Percentiles rank a stretch among this genome's conserved stretches.
phyloP scores from a whole-genome alignment of 176 grass and related monocot species.

The Microstegium vimineum region DNA sequence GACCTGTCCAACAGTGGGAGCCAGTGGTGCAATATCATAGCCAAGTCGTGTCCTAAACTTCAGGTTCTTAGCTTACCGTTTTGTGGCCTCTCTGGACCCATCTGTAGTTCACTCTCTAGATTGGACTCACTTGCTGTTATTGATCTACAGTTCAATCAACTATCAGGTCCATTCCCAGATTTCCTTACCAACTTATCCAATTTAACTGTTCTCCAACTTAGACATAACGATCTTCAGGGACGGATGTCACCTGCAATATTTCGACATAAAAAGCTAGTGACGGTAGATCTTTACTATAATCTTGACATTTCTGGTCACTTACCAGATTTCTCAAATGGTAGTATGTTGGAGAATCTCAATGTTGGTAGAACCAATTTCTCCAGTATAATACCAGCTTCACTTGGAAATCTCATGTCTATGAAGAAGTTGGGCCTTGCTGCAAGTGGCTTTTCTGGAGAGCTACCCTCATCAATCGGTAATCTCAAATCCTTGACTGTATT shows the following conservation, averaged over 20 bases:
- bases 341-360: not conserved
- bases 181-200: conserved; percentile 28
- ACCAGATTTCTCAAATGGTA: conserved; percentile 1
- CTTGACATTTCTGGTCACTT: conserved; percentile 9
- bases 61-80: too few species aligned
- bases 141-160: conserved; percentile 1
- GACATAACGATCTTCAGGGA: not conserved
- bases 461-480: not conserved
- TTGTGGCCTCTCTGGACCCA: too few species aligned
- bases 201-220: conserved; percentile 9
- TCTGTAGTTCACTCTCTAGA: too few species aligned
- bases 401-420: conserved; percentile 16
- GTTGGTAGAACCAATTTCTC: conserved; percentile 26
- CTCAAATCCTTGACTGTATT: not conserved
- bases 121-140: too few species aligned
- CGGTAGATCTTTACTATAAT: conserved; percentile 25
- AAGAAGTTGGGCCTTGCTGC: not conserved
- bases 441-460: not conserved
- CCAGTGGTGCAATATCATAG: too few species aligned
- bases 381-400: not conserved
- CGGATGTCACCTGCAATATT: conserved; percentile 12
- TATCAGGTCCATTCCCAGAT: conserved; percentile 29
- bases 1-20: conserved; percentile 23
- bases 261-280: conserved; percentile 14
- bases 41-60: too few species aligned